phyloP scores from a whole-genome alignment of 1,284 basidiomycete genomes.

The Cryptococcus sp. region DNA sequence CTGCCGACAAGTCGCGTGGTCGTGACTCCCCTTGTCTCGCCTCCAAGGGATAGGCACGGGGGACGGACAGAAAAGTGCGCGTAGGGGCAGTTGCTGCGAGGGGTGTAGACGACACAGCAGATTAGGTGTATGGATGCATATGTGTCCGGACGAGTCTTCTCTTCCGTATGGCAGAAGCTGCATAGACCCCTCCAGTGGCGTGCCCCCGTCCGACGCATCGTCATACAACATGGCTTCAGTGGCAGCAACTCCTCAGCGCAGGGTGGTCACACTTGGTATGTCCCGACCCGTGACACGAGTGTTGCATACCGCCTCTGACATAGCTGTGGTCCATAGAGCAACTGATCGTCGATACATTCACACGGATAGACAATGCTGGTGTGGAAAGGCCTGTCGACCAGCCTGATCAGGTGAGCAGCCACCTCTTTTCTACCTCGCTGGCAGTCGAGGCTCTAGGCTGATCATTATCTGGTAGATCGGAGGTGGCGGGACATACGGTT shows the following conservation, averaged over 20 bases:
- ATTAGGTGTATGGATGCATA: too few relatives aligned
- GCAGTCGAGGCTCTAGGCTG: not conserved
- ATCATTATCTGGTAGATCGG: conserved; percentile 34
- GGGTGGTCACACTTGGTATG: not conserved
- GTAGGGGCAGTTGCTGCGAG: too few relatives aligned
- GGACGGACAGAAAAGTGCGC: too few relatives aligned
- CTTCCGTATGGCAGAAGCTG: too few relatives aligned
- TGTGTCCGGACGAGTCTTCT: too few relatives aligned
- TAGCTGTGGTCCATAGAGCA: conserved; percentile 21
- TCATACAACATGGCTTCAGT: not conserved
- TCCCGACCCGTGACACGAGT: not conserved
- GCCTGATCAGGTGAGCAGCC: conserved; percentile 36
- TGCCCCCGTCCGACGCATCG: too few relatives aligned
- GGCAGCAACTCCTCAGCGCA: not conserved
- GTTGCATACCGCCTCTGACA: not conserved
- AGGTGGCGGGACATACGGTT: conserved; percentile 47
- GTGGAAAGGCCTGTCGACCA: conserved; percentile 28
- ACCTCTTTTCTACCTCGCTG: not conserved
- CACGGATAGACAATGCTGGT: conserved; percentile 31
- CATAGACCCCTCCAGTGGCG: too few relatives aligned
- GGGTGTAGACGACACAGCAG: too few relatives aligned
- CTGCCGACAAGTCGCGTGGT: too few relatives aligned
- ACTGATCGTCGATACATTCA: conserved; percentile 48
- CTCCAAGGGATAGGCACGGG: too few relatives aligned
- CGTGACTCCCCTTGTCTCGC: too few relatives aligned